phyloP scores from a whole-genome alignment of 495 filamentous ascomycete genomes.

The Annulohypoxylon maeteangense region DNA sequence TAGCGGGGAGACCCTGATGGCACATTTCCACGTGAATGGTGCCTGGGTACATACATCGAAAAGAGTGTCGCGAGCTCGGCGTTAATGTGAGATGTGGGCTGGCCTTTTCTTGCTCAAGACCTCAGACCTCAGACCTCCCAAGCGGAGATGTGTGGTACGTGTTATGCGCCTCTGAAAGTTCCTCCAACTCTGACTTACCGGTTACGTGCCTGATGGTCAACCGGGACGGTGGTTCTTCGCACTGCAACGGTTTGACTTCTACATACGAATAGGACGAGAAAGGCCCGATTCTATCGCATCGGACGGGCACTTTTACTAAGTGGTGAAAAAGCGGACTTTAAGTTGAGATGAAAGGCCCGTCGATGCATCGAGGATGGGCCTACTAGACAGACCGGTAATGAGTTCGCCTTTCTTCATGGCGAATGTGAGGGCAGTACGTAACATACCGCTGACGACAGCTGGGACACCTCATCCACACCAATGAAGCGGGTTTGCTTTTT shows the following conservation, averaged over 20 bases:
- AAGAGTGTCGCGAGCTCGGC: constrained; percentile 17
- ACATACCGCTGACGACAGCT: constrained; percentile 37
- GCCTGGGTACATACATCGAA: constrained; percentile 27
- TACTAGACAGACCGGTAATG: constrained; percentile 11
- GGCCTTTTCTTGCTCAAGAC: constrained; percentile 8
- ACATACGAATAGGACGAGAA: constrained; percentile 25
- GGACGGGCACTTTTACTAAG: constrained; percentile 11
- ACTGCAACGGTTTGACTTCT: constrained; percentile 20
- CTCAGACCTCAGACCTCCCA: neutral
- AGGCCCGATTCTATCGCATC: constrained; percentile 31
- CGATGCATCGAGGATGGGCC: constrained; percentile 1
- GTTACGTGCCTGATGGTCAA: constrained; percentile 21
- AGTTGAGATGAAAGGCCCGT: constrained; percentile 4
- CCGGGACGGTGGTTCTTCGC: constrained; percentile 31
- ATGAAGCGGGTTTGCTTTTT: constrained; percentile 31
- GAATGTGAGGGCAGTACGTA: constrained; percentile 28
- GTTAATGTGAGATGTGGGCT: constrained; percentile 17
- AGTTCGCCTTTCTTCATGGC: constrained; percentile 8
- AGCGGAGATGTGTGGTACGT: constrained; percentile 17
- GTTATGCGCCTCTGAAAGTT: constrained; percentile 12
- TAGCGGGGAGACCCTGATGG: constrained; percentile 42
- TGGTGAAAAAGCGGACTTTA: constrained; percentile 20
- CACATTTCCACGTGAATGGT: constrained; percentile 39
- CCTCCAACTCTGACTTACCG: neutral
- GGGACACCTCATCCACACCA: constrained; percentile 31